Evolutionary conservation across 2,329 filamentous ascomycete species (phyloP).

Genomic region (Hymenotorrendiella dingleyae): DNA sequence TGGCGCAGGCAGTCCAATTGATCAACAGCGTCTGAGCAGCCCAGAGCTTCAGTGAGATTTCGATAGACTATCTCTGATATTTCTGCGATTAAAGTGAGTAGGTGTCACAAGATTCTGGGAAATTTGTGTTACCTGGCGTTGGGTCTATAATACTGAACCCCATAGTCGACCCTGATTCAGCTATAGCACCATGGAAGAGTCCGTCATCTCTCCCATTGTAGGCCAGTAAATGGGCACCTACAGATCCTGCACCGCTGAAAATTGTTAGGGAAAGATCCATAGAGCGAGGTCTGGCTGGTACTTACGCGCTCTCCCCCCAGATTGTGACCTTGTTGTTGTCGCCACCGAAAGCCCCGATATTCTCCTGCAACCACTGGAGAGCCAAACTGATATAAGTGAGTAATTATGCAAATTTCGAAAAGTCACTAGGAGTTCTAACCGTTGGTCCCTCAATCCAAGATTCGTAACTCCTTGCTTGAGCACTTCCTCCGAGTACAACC

Average conservation of each 20-base stretch:
- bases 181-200: conserved; percentile 47
- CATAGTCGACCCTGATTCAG: conserved; percentile 38
- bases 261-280: too few relatives aligned
- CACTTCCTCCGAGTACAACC: neutral
- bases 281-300: too few relatives aligned
- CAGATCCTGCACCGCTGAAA: neutral
- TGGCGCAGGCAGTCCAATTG: conserved; percentile 24
- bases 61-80: conserved; percentile 25
- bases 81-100: conserved; percentile 1
- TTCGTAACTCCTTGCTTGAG: neutral
- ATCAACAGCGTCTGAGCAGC: conserved; percentile 15
- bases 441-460: neutral
- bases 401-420: too few relatives aligned
- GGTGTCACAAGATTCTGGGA: neutral
- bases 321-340: conserved; percentile 71
- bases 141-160: conserved; percentile 3
- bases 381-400: too few relatives aligned
- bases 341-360: conserved; percentile 69
- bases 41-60: conserved; percentile 31
- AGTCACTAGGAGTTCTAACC: too few relatives aligned
- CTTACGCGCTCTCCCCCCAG: conserved; percentile 33
- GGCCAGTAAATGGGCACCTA: neutral
- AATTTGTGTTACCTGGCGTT: neutral
- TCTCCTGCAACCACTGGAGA: conserved; percentile 38
- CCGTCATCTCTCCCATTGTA: conserved; percentile 40